A percentile compares a stretch with the other conserved stretches of the same genome.
These are phyloP conservation scores for Aureobasidium sp. DNA, from an alignment of 2,329 filamentous ascomycete species.

Conservation along the genomic window DNA sequence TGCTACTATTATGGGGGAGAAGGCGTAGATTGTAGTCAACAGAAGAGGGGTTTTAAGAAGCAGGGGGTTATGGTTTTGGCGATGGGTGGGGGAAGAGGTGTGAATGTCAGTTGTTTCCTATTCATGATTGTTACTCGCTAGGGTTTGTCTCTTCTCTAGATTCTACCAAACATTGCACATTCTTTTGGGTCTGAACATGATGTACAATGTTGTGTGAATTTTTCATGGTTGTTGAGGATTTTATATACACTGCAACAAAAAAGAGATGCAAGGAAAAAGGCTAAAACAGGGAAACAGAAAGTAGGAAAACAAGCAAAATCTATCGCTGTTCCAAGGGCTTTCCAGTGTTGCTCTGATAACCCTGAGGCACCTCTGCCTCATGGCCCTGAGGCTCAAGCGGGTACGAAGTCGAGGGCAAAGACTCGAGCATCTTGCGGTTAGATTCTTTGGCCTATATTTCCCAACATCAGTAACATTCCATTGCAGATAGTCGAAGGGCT, in stretches of 20 bases:
- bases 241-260: slow-evolving; percentile 3
- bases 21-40: slow-evolving; percentile 30
- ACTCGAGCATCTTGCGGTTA: slow-evolving; percentile 75
- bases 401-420: slow-evolving; percentile 67
- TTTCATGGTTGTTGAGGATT: background rate
- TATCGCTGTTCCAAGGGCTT: slow-evolving; percentile 56
- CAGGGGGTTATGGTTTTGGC: background rate
- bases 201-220: background rate
- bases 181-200: background rate
- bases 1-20: slow-evolving; percentile 90
- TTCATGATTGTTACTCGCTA: too few species aligned
- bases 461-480: background rate
- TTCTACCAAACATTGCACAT: too few species aligned
- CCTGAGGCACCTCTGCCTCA: slow-evolving; percentile 51
- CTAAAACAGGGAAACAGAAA: background rate
- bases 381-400: slow-evolving; percentile 61
- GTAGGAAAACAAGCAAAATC: slow-evolving; percentile 15
- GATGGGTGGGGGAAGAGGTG: too few species aligned
- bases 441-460: slow-evolving; percentile 73
- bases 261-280: background rate
- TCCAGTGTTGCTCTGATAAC: slow-evolving; percentile 49
- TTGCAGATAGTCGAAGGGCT: background rate
- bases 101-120: too few species aligned
- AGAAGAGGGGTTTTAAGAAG: background rate
- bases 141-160: too few species aligned